Percentiles rank a stretch among this genome's conserved stretches.
Evolutionary conservation across 2,329 filamentous ascomycete species (phyloP).

Genomic region (Microdochium trichocladiopsis): DNA sequence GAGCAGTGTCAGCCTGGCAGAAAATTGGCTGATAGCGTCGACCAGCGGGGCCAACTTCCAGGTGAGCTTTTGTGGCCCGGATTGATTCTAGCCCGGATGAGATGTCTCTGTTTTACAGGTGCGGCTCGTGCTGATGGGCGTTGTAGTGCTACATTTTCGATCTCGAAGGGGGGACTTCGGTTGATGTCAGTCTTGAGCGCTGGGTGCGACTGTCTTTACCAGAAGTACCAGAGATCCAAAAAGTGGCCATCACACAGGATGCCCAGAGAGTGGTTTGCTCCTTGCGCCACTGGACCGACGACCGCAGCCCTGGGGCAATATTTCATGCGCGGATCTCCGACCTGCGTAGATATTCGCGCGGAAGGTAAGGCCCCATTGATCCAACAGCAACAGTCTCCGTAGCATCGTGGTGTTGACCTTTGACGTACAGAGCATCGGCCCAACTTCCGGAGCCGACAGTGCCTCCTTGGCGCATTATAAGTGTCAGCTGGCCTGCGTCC

Average conservation of each 20-base stretch:
- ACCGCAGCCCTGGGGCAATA: slow-evolving; percentile 4
- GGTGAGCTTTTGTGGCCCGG: slow-evolving; percentile 1
- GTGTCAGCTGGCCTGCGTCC: slow-evolving; percentile 12
- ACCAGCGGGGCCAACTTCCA: slow-evolving; percentile 11
- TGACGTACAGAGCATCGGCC: neutral
- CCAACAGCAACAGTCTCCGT: neutral
- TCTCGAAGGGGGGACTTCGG: slow-evolving; percentile 8
- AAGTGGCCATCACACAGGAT: slow-evolving; percentile 10
- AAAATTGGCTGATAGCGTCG: slow-evolving; percentile 13
- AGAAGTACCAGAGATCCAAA: slow-evolving; percentile 7
- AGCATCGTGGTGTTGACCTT: neutral
- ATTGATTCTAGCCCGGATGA: neutral
- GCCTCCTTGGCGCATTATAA: slow-evolving; percentile 1
- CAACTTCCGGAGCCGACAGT: neutral
- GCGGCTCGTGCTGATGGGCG: too few relatives aligned
- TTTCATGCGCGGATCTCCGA: slow-evolving; percentile 2
- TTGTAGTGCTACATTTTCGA: slow-evolving; percentile 14
- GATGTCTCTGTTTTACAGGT: neutral
- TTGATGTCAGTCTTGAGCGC: slow-evolving; percentile 8
- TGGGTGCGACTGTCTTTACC: slow-evolving; percentile 8
- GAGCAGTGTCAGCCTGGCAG: slow-evolving; percentile 10
- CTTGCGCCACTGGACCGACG: slow-evolving; percentile 10
- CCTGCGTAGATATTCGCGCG: slow-evolving; percentile 1
- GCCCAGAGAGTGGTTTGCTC: slow-evolving; percentile 12
- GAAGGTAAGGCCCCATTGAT: neutral